Evolutionary conservation across 352 stramenopile genomes (phyloP).

Genomic region (Globisporangium yorkense): DNA sequence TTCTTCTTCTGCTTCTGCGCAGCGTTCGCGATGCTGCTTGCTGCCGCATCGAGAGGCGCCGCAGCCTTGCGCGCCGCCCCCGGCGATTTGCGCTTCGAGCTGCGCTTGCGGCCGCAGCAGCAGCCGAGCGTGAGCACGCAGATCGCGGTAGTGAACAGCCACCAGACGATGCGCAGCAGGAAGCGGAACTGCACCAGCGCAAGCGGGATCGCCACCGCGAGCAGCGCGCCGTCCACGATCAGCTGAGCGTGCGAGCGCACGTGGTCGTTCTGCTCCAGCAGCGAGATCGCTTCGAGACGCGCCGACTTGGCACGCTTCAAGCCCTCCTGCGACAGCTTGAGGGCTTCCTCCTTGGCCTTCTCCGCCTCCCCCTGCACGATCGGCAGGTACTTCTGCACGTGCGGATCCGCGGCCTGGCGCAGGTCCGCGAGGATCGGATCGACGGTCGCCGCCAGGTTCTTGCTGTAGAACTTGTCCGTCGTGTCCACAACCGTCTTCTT

Average conservation of each 20-base stretch:
- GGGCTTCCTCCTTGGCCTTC: slow-evolving; percentile 28
- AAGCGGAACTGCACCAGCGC: slow-evolving; percentile 44
- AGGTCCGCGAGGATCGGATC: slow-evolving; percentile 54
- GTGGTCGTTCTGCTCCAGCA: slow-evolving; percentile 56
- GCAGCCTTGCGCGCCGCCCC: slow-evolving; percentile 15
- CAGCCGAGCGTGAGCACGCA: slow-evolving; percentile 49
- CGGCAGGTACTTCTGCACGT: slow-evolving; percentile 48
- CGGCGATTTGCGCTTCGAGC: slow-evolving; percentile 31
- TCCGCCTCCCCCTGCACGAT: slow-evolving; percentile 40
- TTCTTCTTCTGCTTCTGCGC: slow-evolving; percentile 8
- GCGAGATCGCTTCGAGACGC: slow-evolving; percentile 40
- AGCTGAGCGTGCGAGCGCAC: slow-evolving; percentile 55
- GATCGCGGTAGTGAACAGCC: slow-evolving; percentile 41
- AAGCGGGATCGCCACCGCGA: slow-evolving; percentile 40
- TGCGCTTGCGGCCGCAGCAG: slow-evolving; percentile 48
- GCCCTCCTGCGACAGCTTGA: slow-evolving; percentile 36
- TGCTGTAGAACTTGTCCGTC: slow-evolving; percentile 55
- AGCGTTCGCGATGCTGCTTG: slow-evolving; percentile 3
- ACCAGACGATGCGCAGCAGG: slow-evolving; percentile 46
- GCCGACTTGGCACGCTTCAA: slow-evolving; percentile 37
- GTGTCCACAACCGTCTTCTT: slow-evolving; percentile 39
- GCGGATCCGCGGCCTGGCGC: slow-evolving; percentile 38
- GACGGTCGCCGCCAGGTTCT: slow-evolving; percentile 60
- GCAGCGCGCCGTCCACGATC: slow-evolving; percentile 56
- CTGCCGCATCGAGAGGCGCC: slow-evolving; percentile 3